A percentile compares a stretch with the other conserved stretches of the same genome.
These are phyloP conservation scores for Ophiosphaerella narmari DNA, from an alignment of 2,329 filamentous ascomycete genomes.

Conservation along the genomic window DNA sequence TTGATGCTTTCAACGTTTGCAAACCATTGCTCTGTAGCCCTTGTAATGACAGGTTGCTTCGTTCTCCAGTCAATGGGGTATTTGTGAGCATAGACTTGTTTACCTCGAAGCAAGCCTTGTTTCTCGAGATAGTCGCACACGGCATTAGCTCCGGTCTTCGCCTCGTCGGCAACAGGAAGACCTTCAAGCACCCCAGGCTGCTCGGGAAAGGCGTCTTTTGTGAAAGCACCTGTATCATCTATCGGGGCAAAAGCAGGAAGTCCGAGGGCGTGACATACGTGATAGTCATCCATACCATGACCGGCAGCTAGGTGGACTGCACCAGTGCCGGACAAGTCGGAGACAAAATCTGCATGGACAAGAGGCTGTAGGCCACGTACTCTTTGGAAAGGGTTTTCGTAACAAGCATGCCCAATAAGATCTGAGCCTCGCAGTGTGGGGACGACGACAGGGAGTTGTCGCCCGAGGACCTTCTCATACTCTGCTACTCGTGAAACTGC, in stretches of 20 bases:
- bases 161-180: conserved; percentile 71
- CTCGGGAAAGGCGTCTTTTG: conserved; percentile 74
- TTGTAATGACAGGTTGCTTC: conserved; percentile 86
- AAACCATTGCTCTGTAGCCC: conserved; percentile 98
- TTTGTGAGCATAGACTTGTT: conserved; percentile 80
- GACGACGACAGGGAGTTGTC: conserved; percentile 55
- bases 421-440: conserved; percentile 66
- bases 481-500: conserved; percentile 71
- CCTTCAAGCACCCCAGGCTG: conserved; percentile 71
- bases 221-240: conserved; percentile 80
- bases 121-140: conserved; percentile 70
- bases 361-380: conserved; percentile 67
- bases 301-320: conserved; percentile 94
- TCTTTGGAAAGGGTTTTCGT: conserved; percentile 72
- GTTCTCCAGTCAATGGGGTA: conserved; percentile 99
- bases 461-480: conserved; percentile 39
- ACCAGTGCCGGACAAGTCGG: conserved; percentile 86
- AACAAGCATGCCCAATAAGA: conserved; percentile 66
- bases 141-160: conserved; percentile 56
- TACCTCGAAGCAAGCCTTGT: conserved; percentile 63
- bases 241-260: conserved; percentile 81
- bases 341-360: conserved; percentile 86
- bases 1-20: conserved; percentile 88
- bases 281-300: conserved; percentile 96
- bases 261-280: conserved; percentile 71